phyloP scores from a whole-genome alignment of 2,329 filamentous ascomycete genomes.

The Hypomyces perniciosus region DNA sequence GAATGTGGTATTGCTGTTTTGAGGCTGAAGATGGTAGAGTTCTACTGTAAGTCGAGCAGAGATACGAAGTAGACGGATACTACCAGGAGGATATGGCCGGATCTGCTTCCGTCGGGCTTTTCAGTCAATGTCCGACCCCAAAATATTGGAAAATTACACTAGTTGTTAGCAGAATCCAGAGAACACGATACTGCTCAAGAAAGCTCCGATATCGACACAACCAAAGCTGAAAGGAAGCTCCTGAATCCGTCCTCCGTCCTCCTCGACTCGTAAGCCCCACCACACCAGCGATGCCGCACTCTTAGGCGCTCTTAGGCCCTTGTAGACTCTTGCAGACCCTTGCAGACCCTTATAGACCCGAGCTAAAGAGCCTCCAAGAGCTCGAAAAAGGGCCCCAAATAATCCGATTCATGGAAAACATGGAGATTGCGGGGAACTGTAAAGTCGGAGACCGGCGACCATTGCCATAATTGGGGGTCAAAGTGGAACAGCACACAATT shows the following conservation, averaged over 20 bases:
- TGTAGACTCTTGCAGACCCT: too few species aligned
- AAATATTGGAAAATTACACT: too few species aligned
- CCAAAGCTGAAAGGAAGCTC: slow-evolving; percentile 1
- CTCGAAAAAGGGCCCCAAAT: background rate
- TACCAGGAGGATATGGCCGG: too few species aligned
- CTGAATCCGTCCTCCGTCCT: background rate
- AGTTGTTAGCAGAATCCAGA: background rate
- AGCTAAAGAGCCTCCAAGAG: background rate
- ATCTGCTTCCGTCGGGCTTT: too few species aligned
- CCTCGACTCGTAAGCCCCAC: background rate
- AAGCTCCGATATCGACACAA: slow-evolving; percentile 10
- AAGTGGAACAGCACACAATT: too few species aligned
- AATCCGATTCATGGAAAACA: background rate
- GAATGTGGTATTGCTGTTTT: background rate
- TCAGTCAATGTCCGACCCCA: too few species aligned
- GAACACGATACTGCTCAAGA: background rate
- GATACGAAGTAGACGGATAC: too few species aligned
- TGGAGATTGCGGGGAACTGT: background rate
- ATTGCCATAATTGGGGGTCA: slow-evolving; percentile 5
- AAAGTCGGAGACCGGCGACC: background rate
- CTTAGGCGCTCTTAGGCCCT: background rate
- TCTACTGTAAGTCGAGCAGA: too few species aligned
- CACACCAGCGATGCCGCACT: slow-evolving; percentile 2
- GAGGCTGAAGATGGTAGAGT: too few species aligned
- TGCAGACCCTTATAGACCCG: too few species aligned